Evolutionary conservation across 164 flowering plant genomes (phyloP).

Genomic region (Liquidambar formosana): DNA sequence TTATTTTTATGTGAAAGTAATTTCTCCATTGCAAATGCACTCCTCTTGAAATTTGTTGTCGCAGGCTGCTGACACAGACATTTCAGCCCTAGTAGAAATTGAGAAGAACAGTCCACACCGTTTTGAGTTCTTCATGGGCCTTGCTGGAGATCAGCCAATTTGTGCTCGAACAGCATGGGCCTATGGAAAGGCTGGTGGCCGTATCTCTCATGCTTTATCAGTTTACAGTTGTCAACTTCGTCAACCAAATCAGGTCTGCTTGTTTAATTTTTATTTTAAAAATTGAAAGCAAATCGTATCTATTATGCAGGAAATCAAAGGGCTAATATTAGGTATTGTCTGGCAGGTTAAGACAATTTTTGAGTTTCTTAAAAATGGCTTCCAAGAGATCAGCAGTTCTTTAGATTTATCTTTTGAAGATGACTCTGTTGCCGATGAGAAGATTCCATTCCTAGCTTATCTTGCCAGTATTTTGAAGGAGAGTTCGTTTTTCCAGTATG

Average conservation of each 20-base stretch:
- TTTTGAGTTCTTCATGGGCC: conserved; percentile 98
- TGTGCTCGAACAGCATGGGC: conserved; percentile 99
- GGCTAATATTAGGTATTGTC: conserved; percentile 3
- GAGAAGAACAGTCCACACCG: conserved; percentile 93
- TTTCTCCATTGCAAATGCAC: not conserved
- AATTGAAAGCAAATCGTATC: not conserved
- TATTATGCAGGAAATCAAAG: not conserved
- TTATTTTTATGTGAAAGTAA: not conserved
- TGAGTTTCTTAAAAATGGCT: conserved; percentile 89
- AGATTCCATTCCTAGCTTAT: conserved; percentile 94
- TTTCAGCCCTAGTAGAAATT: conserved; percentile 93
- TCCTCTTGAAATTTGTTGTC: conserved; percentile 22
- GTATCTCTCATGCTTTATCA: conserved; percentile 93
- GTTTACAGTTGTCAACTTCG: conserved; percentile 96
- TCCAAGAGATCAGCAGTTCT: conserved; percentile 83
- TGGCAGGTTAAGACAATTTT: conserved; percentile 88
- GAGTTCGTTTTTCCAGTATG: conserved; percentile 69
- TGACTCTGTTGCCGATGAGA: conserved; percentile 97
- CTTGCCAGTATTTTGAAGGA: conserved; percentile 75
- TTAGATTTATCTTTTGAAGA: conserved; percentile 89
- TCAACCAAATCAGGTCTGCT: conserved; percentile 79
- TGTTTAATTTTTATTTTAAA: conserved; percentile 3
- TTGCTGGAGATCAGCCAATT: conserved; percentile 85
- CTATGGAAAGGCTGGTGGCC: conserved; percentile 88
- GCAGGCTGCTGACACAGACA: conserved; percentile 97